These are phyloP conservation scores for Aethionema arabicum DNA, from an alignment of 345 rosid species.

Conservation along the genomic window DNA sequence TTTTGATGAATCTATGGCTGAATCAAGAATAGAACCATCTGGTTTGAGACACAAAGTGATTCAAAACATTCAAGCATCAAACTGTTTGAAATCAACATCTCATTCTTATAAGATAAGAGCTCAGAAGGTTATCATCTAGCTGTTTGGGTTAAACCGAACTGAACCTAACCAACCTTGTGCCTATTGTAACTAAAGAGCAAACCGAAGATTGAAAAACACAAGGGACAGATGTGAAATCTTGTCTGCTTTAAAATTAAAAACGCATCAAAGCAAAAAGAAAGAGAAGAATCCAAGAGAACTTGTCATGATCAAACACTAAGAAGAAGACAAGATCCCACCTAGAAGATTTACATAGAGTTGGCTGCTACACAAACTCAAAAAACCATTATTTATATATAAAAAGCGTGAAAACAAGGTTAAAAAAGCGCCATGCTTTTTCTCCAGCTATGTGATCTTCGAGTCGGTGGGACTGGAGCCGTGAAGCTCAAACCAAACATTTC, in stretches of 20 bases:
- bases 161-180: too few species aligned
- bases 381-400: slow-evolving; percentile 1
- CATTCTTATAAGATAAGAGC: too few species aligned
- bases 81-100: too few species aligned
- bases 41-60: too few species aligned
- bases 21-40: too few species aligned
- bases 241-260: not conserved
- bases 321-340: slow-evolving; percentile 7
- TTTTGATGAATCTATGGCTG: too few species aligned
- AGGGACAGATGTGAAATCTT: too few species aligned
- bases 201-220: too few species aligned
- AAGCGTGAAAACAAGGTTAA: slow-evolving; percentile 36
- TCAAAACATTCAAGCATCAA: too few species aligned
- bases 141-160: too few species aligned
- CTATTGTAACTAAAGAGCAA: too few species aligned
- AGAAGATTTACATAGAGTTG: slow-evolving; percentile 27
- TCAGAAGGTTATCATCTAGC: too few species aligned
- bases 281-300: not conserved
- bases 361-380: slow-evolving; percentile 3
- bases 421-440: slow-evolving; percentile 60
- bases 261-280: not conserved
- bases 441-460: slow-evolving; percentile 68
- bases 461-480: slow-evolving; percentile 50
- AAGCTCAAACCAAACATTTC: slow-evolving; percentile 93
- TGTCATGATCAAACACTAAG: slow-evolving; percentile 19